Conservation (phyloP, 805 yeast genomes). For the Kodamaea nitidulidarum region DNA sequence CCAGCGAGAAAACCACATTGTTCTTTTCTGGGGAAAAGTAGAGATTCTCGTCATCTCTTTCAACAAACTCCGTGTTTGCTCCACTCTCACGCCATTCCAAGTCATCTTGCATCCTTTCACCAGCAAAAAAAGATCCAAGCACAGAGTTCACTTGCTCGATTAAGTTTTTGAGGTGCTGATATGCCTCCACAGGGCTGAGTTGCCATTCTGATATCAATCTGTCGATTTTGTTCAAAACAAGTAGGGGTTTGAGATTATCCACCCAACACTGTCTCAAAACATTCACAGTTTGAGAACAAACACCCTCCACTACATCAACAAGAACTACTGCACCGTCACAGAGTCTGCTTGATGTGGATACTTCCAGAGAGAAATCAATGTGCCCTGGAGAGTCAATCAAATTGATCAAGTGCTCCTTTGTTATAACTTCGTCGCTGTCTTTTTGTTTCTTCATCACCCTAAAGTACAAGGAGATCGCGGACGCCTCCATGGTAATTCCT, state of each 20-base stretch:
- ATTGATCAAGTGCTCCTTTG: constrained; percentile 80
- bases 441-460: constrained; percentile 47
- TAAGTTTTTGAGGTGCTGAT: constrained; percentile 67
- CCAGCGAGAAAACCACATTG: constrained; percentile 86
- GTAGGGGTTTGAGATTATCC: constrained; percentile 80
- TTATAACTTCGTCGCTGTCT: constrained; percentile 23
- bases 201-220: constrained; percentile 78
- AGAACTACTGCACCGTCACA: constrained; percentile 96
- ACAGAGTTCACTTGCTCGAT: constrained; percentile 95
- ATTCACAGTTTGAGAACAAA: constrained; percentile 93
- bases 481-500: constrained; percentile 97
- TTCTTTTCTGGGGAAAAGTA: constrained; percentile 85
- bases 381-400: constrained; percentile 99
- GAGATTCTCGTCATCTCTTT: constrained; percentile 72
- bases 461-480: constrained; percentile 92
- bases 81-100: constrained; percentile 66
- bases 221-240: constrained; percentile 90
- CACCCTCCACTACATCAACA: constrained; percentile 97
- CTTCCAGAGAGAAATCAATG: constrained; percentile 94
- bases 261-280: constrained; percentile 95
- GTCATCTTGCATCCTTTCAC: constrained; percentile 89
- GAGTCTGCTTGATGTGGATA: constrained; percentile 88
- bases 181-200: constrained; percentile 81
- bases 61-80: constrained; percentile 56
- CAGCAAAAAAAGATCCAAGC: constrained; percentile 87